Evolutionary conservation across 2,329 filamentous ascomycete genomes (phyloP).

Genomic region (Xylariales sp.): DNA sequence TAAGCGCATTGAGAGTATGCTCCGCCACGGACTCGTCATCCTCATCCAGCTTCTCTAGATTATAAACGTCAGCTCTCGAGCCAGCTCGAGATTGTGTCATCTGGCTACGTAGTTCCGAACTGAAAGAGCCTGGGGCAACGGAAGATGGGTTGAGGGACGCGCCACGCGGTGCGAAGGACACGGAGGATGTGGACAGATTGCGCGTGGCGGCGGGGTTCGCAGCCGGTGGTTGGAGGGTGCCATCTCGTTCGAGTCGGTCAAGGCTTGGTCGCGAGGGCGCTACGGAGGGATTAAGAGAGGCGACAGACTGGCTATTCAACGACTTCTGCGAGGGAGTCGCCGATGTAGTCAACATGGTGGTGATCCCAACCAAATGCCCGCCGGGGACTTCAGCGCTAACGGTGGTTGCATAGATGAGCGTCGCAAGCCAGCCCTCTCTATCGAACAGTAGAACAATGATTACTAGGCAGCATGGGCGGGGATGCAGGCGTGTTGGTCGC

Average conservation of each 20-base stretch:
- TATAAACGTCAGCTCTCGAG: conserved; percentile 64
- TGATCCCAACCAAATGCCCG: conserved; percentile 49
- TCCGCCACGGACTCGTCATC: conserved; percentile 70
- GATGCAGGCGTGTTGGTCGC: conserved; percentile 20
- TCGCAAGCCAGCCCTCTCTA: conserved; percentile 22
- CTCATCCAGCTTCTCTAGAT: conserved; percentile 71
- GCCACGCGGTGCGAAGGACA: conserved; percentile 74
- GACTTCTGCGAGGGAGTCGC: conserved; percentile 66
- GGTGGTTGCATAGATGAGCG: conserved; percentile 42
- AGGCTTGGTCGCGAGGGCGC: conserved; percentile 59
- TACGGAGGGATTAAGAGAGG: conserved; percentile 53
- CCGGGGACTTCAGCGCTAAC: conserved; percentile 41
- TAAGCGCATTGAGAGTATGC: conserved; percentile 78
- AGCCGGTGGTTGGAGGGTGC: conserved; percentile 60
- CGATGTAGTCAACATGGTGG: conserved; percentile 65
- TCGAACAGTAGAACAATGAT: conserved; percentile 21
- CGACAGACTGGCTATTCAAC: conserved; percentile 56
- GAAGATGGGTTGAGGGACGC: conserved; percentile 77
- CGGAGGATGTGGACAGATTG: conserved; percentile 63
- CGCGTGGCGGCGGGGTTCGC: conserved; percentile 56
- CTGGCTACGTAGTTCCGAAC: conserved; percentile 82
- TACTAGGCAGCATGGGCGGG: conserved; percentile 23
- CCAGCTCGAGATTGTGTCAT: conserved; percentile 74
- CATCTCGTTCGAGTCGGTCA: conserved; percentile 63
- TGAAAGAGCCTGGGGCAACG: conserved; percentile 85